A percentile compares a stretch with the other conserved stretches of the same genome.
phyloP scores from a whole-genome alignment of 768 basidiomycete genomes.

The Russula abietina region DNA sequence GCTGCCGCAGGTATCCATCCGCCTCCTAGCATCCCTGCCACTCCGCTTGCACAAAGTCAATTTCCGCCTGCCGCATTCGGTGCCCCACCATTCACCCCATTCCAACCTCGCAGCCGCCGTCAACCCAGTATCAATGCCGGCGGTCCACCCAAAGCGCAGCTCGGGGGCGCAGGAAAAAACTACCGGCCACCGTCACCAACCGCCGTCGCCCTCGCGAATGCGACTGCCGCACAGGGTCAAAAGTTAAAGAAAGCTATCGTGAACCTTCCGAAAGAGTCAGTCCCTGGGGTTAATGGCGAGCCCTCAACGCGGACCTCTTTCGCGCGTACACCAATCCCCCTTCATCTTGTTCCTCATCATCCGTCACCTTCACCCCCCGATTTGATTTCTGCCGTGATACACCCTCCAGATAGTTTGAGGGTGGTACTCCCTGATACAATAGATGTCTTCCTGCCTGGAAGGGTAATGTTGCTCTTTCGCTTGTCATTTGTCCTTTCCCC shows the following conservation, averaged over 20 bases:
- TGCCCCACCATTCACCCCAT: constrained; percentile 33
- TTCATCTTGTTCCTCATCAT: constrained; percentile 33
- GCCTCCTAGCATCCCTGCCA: constrained; percentile 49
- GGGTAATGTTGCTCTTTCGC: constrained; percentile 40
- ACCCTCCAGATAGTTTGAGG: constrained; percentile 62
- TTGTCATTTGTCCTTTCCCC: background rate
- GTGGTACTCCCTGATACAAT: constrained; percentile 54
- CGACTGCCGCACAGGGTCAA: background rate
- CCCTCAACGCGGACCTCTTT: constrained; percentile 45
- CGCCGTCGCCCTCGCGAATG: constrained; percentile 27
- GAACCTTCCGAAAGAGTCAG: constrained; percentile 68
- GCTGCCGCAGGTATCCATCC: constrained; percentile 55
- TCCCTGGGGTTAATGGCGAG: constrained; percentile 34
- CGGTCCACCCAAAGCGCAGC: constrained; percentile 80
- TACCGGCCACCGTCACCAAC: constrained; percentile 58
- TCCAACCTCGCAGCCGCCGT: constrained; percentile 53
- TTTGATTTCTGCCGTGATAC: constrained; percentile 44
- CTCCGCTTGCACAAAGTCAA: constrained; percentile 55
- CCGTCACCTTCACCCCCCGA: constrained; percentile 31
- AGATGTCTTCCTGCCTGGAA: constrained; percentile 79
- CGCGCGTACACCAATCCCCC: constrained; percentile 53
- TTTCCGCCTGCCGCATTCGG: constrained; percentile 47
- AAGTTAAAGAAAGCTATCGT: constrained; percentile 66
- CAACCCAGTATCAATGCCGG: constrained; percentile 66
- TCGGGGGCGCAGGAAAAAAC: constrained; percentile 77